A percentile compares a stretch with the other conserved stretches of the same genome.
These are phyloP conservation scores for Catenaria anguillulae DNA, from an alignment of 371 early-diverging fungal genomes.

Conservation along the genomic window DNA sequence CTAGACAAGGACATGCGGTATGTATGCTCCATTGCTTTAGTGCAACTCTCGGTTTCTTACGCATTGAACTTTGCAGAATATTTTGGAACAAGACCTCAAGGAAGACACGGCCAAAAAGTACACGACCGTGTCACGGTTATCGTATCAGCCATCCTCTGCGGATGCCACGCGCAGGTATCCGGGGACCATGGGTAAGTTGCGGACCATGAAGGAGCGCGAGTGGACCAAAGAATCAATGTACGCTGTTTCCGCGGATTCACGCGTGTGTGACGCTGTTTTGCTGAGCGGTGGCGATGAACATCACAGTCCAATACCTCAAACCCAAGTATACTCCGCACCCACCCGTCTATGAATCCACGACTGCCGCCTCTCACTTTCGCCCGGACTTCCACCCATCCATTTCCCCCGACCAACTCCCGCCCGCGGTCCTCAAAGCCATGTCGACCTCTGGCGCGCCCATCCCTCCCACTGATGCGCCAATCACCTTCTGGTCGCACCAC, in stretches of 20 bases:
- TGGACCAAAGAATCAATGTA: conserved; percentile 5
- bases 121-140: conserved; percentile 1
- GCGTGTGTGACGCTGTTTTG: not conserved
- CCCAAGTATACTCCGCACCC: not conserved
- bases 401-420: not conserved
- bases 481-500: conserved; percentile 9
- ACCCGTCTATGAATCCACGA: conserved; percentile 6
- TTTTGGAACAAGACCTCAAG: not conserved
- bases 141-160: conserved; percentile 5
- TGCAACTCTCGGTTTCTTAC: not conserved
- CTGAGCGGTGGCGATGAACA: no score
- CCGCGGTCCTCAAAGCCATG: not conserved
- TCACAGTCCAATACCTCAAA: not conserved
- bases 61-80: not conserved
- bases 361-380: not conserved
- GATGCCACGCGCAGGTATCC: not conserved
- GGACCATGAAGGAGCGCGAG: conserved; percentile 4
- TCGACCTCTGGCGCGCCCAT: not conserved
- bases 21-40: not conserved
- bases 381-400: not conserved
- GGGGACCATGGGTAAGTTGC: not conserved
- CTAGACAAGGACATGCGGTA: conserved; percentile 5
- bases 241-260: not conserved
- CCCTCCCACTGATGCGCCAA: conserved; percentile 6
- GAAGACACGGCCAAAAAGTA: conserved; percentile 3